Base-by-base conservation (phyloP, 257 asterid species). In the Scutellaria barbata region DNA sequence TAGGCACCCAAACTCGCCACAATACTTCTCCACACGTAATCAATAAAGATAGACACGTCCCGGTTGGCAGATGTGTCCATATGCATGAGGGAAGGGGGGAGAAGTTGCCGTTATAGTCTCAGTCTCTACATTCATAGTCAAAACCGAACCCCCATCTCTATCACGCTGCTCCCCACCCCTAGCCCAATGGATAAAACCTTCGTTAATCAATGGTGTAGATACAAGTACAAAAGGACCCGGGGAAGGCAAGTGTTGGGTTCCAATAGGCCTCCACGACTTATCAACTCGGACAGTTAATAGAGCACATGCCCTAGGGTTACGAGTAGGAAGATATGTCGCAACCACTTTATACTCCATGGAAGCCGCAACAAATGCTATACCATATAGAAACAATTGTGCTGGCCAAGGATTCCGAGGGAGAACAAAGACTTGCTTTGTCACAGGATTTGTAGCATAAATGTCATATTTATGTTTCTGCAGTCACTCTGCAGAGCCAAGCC, bases 301-400 rank as follows among this genome's bases (percentile, higher is more conserved):
- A 9, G 37, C 48, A 13, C 54, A 43, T 25, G 17, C 1, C 42
- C 10, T 5, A 1, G 0, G 45, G 18, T 5, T 48, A 11, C 2
- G 16, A 3, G 1, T 0, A 47, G 5, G n/a, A 47, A 11, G 0
- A 10, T 4, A 10, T 40, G 35, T 3, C 10, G 0, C 14, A 8
- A 61, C 47, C 51, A 61, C 67, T 61, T 39, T 61, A 61, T 61
- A 61, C 35, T 42, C 48, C 51, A n/a, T 13, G 50, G 67, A 61
- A 61, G 67, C 67, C 0, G 25, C 67, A 8, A 10, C 50, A 9
- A 40, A 61, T n/a, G 35, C 67, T 41, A 40, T n/a, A 17, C 67
- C 35, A 40, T 17, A 17, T 16, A 12, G 5, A n/a, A 50, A 10
- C 2, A 25, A 22, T 6, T 10, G 1, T 8, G 9, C 0, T 5